phyloP scores from a whole-genome alignment of 768 basidiomycete genomes.

The Rhizopogon salebrosus region DNA sequence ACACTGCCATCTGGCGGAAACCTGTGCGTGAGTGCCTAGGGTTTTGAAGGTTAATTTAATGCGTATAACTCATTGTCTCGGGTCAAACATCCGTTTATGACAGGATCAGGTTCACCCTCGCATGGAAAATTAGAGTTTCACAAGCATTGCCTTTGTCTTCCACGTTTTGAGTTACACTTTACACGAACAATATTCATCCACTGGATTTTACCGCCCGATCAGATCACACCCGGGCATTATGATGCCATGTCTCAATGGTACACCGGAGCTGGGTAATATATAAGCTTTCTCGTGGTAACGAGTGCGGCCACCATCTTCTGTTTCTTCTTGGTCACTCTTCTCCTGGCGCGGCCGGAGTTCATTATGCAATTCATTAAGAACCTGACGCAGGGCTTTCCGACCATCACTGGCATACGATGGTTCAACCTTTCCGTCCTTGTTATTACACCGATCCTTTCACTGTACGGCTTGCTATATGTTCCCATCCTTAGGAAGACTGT shows the following conservation, averaged over 20 bases:
- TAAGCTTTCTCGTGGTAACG: constrained; percentile 15
- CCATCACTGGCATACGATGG: constrained; percentile 59
- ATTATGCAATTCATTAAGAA: constrained; percentile 5
- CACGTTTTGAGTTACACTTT: neutral
- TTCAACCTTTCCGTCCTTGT: constrained; percentile 71
- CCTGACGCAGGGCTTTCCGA: constrained; percentile 34
- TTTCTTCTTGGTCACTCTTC: constrained; percentile 1
- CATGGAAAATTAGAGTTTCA: neutral
- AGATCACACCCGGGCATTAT: neutral
- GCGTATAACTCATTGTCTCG: neutral
- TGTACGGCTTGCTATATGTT: constrained; percentile 60
- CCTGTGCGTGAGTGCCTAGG: neutral
- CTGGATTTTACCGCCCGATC: neutral
- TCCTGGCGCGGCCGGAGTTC: constrained; percentile 7
- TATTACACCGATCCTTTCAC: constrained; percentile 62
- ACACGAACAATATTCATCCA: neutral
- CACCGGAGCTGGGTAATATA: constrained; percentile 18
- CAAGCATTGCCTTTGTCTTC: constrained; percentile 1
- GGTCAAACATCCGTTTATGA: neutral
- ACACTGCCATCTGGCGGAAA: neutral
- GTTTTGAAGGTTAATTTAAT: neutral
- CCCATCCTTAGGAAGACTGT: constrained; percentile 46
- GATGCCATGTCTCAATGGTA: neutral
- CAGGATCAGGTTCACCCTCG: neutral
- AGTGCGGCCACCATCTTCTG: constrained; percentile 4